Percentiles rank a stretch among this genome's conserved stretches.
phyloP scores from a whole-genome alignment of 495 filamentous ascomycete species.

The Podospora comata region DNA sequence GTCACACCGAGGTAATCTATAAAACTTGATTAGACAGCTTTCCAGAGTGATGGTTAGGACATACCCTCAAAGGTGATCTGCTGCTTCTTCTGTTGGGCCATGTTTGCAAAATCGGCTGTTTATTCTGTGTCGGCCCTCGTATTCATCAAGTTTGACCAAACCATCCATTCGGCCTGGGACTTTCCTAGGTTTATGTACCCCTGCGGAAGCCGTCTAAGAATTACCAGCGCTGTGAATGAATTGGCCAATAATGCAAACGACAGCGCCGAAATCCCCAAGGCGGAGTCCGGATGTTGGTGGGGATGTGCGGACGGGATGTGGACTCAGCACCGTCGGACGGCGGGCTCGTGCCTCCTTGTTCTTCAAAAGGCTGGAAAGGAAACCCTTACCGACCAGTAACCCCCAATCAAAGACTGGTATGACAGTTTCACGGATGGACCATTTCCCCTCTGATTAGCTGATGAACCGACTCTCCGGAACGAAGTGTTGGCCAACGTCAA shows the following conservation, averaged over 20 bases:
- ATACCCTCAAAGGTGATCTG: slow-evolving; percentile 35
- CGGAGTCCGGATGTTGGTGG: slow-evolving; percentile 31
- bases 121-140: neutral
- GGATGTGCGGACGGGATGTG: slow-evolving; percentile 29
- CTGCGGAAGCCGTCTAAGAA: neutral
- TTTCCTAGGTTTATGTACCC: slow-evolving; percentile 10
- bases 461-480: neutral
- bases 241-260: slow-evolving; percentile 5
- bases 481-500: neutral
- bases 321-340: slow-evolving; percentile 7
- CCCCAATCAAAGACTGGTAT: neutral
- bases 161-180: neutral
- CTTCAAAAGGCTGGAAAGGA: neutral
- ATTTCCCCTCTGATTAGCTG: neutral
- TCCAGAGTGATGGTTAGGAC: slow-evolving; percentile 4
- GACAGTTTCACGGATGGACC: neutral
- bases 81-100: slow-evolving; percentile 29
- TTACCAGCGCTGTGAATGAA: neutral
- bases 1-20: slow-evolving; percentile 52
- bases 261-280: neutral
- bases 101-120: slow-evolving; percentile 11
- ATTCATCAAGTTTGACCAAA: neutral
- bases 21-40: neutral
- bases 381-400: too few species aligned
- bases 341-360: slow-evolving; percentile 6